Base-by-base conservation (phyloP, 2,329 filamentous ascomycete genomes). In the Decorospora gaudefroyi region DNA sequence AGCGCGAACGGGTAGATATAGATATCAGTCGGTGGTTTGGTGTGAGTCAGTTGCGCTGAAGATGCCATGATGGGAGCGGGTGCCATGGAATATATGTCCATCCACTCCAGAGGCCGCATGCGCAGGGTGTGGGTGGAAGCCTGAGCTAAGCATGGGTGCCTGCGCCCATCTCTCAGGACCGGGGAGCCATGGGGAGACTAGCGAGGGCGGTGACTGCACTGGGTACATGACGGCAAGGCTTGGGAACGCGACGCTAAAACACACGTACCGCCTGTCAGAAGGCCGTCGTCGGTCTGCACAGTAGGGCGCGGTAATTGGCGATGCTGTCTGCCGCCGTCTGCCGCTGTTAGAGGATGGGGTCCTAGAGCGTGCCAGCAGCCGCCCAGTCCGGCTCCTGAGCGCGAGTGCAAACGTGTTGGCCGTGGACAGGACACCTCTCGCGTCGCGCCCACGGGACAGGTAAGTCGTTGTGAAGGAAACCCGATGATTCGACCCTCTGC, bases 41-140 rank as follows among this genome's bases (percentile, higher is more conserved):
- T 43, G 49, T 36, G 36, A 46, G 47, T 45, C 43, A 21, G 52
- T 46, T 29, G 48, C 34, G 33, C 21, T 55, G 48, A 31, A 40
- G 42, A 42, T 39, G 41, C 31, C 52, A 63, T 62, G 42, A 52
- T 54, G 59, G 55, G 53, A 41, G 58, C 43, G 54, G 58, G 46
- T 19, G 50, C 39, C 41, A 43, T 41, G 47, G 49, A 53, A 55
- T 67, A 67, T 68, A 67, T 68, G 64, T 64, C 59, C 59, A 49
- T 61, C 43, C 48, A 57, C 53, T 47, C 37, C 55, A 58, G 54
- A 53, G 51, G 49, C 50, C 51, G 56, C 42, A 42, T 34, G 36
- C 36, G 30, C 31, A 43, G 46, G 45, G 55, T 51, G 49, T 55
- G 54, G 49, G 53, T 56, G 57, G 61, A 51, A 55, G 59, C 55